A percentile compares a stretch with the other conserved stretches of the same genome.
Conservation (phyloP, 805 yeast species). For the Candida khao-thaluensis region DNA sequence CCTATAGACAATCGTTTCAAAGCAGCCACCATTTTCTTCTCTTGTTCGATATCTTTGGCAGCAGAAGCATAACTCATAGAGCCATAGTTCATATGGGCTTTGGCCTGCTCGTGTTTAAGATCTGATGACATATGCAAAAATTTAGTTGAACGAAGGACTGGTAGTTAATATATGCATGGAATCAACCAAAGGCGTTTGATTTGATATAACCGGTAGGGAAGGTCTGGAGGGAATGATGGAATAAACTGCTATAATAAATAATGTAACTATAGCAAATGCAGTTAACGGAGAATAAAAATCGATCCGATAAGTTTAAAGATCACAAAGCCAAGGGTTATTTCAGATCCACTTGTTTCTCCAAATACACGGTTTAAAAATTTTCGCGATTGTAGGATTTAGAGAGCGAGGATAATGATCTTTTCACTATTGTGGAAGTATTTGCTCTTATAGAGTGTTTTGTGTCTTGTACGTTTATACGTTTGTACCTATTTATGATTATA, state of each 20-base stretch:
- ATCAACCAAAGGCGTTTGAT: not conserved
- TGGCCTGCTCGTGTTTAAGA: no score
- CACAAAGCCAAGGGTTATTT: not conserved
- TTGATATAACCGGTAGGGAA: not conserved
- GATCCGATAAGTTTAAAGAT: not conserved
- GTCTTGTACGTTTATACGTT: no score
- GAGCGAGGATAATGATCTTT: no score
- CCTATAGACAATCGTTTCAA: slow-evolving; percentile 75
- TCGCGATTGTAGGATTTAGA: no score
- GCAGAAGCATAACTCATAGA: slow-evolving; percentile 44
- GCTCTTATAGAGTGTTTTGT: no score
- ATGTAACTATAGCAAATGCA: no score
- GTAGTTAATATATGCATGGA: slow-evolving; percentile 7
- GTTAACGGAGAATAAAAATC: no score
- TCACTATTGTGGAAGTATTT: no score
- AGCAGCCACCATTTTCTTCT: slow-evolving; percentile 69
- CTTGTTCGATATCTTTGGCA: slow-evolving; percentile 74
- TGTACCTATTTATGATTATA: no score
- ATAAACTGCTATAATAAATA: no score
- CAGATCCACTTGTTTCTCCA: slow-evolving; percentile 7
- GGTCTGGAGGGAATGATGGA: no score
- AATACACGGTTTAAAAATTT: slow-evolving; percentile 6
- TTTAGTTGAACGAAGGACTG: slow-evolving; percentile 6
- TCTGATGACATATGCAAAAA: slow-evolving; percentile 4
- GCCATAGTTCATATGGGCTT: not conserved